Evolutionary conservation across 73 alveolate genomes (phyloP).

Genomic region (Tetrahymena thermophila): DNA sequence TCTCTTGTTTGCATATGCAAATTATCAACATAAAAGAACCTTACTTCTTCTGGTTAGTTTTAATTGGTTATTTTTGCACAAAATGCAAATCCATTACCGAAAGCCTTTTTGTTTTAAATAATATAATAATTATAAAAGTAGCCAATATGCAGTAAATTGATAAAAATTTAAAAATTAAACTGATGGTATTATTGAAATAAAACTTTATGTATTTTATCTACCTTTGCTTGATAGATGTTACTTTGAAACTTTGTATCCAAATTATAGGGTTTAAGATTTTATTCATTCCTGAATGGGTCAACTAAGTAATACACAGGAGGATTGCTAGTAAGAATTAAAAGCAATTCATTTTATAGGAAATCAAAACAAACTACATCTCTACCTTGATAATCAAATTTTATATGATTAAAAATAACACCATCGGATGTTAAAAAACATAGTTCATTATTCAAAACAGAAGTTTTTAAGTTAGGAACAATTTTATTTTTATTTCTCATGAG

Average conservation of each 20-base stretch:
- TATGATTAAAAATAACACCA: constrained; percentile 10
- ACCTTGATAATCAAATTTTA: constrained; percentile 4
- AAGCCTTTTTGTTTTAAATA: not conserved
- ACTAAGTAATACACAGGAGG: constrained; percentile 13
- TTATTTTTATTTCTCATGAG: constrained; percentile 14
- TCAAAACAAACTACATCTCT: constrained; percentile 29
- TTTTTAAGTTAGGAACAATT: not conserved
- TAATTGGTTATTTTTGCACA: not conserved
- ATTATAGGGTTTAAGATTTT: not conserved
- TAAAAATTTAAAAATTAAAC: no score
- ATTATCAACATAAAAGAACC: constrained; percentile 1
- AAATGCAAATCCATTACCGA: constrained; percentile 33
- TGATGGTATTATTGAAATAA: not conserved
- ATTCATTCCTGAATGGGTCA: constrained; percentile 27
- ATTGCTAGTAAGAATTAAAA: constrained; percentile 2
- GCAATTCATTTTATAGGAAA: constrained; percentile 22
- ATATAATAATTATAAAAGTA: not conserved
- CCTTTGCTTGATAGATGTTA: not conserved
- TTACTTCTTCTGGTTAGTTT: not conserved
- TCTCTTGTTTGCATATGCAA: constrained; percentile 18
- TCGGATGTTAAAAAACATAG: constrained; percentile 19
- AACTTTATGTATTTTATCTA: not conserved
- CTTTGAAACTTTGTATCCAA: not conserved
- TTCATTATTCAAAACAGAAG: constrained; percentile 7
- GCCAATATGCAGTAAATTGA: not conserved